These are phyloP conservation scores for Discostella pseudostelligera DNA, from an alignment of 108 stramenopile genomes.

Conservation along the genomic window DNA sequence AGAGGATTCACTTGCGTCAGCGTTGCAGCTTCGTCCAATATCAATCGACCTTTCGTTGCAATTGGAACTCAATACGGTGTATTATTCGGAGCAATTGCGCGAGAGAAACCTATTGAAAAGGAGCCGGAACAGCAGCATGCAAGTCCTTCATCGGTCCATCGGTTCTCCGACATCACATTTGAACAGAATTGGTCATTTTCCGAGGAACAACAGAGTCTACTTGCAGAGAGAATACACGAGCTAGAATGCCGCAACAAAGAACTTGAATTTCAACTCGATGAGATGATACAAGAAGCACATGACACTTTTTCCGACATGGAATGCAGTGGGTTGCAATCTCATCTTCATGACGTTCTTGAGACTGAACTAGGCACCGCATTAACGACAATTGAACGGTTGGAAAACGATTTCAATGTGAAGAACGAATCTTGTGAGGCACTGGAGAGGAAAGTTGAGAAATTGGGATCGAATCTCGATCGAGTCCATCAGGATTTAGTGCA, in stretches of 20 bases:
- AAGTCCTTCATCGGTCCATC: neutral
- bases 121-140: neutral
- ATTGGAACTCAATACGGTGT: slow-evolving; percentile 38
- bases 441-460: slow-evolving; percentile 8
- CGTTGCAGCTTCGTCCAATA: slow-evolving; percentile 13
- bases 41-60: slow-evolving; percentile 21
- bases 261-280: neutral
- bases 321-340: slow-evolving; percentile 7
- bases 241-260: slow-evolving; percentile 12
- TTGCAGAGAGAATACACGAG: neutral
- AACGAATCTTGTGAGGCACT: slow-evolving; percentile 9
- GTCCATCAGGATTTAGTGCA: neutral
- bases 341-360: slow-evolving; percentile 7
- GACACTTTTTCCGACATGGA: slow-evolving; percentile 1
- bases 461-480: neutral
- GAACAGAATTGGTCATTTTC: neutral
- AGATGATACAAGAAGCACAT: neutral
- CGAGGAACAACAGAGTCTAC: neutral
- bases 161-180: too few relatives aligned
- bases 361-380: slow-evolving; percentile 14
- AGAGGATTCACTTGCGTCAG: slow-evolving; percentile 14
- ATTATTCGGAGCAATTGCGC: slow-evolving; percentile 20
- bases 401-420: slow-evolving; percentile 3
- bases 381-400: slow-evolving; percentile 9
- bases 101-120: neutral